Evolutionary conservation across 1,139 yeast species (phyloP), one percentile per base, ranked within the genome.

Genomic region (Taiozyma sp.): DNA sequence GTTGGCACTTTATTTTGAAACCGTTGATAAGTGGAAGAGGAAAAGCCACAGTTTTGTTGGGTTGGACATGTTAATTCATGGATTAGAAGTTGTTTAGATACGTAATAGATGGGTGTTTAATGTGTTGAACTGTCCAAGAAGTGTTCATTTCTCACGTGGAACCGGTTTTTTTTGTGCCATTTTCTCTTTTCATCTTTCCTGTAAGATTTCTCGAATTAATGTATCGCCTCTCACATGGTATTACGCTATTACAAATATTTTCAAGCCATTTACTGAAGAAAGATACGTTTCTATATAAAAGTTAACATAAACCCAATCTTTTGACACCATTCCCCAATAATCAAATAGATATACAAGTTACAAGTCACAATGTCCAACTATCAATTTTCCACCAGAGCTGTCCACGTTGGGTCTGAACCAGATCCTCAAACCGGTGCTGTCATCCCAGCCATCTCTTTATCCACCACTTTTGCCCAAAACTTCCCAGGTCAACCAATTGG

Each of bases 361-460:
- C 19, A 19, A 19, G 26, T 54, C 45, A 53, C 56, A 42, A 56
- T 59, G 57, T 56, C 67, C 46, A 54, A 66, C 51, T 69, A 68
- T 53, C 62, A 64, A 51, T 88, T 88, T 64, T 91, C 88, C 54
- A 88, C 96, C 52, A 77, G 77, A 62, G 96, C 96, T 50, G 85
- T 88, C 62, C 96, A 88, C 68, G 85, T 87, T 39, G 96, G 96
- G 58, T 80, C 91, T 30, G 82, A 81, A 53, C 77, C 80, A 50
- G 96, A 88, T 65, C 74, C 82, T 45, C 67, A 71, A 58, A 88
- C 95, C 50, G 96, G 96, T 55, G 95, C 96, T 22, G 96, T 88
- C 52, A 88, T 88, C 58, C 88, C 86, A 58, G 85, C 96, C 56
- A 85, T 88, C 60, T 85, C 95, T 43, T 76, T 88, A 59, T 84